Evolutionary conservation across 371 early-diverging fungal genomes (phyloP), one percentile per base, ranked within the genome.

Genomic region (Mycotypha africana): DNA sequence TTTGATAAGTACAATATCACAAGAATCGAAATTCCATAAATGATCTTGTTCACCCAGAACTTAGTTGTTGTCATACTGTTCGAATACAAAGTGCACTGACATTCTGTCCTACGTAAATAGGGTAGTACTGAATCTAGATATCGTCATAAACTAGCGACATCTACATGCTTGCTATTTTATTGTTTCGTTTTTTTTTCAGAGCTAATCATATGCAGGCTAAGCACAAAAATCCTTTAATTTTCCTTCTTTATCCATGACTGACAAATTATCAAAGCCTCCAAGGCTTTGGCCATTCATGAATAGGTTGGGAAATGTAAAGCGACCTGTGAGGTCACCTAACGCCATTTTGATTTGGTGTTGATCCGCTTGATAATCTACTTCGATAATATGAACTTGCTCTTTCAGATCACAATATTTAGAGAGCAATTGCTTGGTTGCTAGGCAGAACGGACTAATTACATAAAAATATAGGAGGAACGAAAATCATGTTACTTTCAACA

Each of bases 361-460:
- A 38, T 74, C 60, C 34, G 31, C 17, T 38, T 60, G 56, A 10
- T 45, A 42, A 62, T 74, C 63, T 1, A 70, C 65, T 50, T 78
- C 75, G 22, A 74, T 38, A 6, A 67, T 49, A 16, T 56, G 20
- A 35, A 56, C 55, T 20, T 49, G 24, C n/a, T 60, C 51, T n/a
- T n/a, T n/a, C n/a, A n/a, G n/a, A n/a, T n/a, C n/a, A 24, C 73
- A 70, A 28, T 67, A 70, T 20, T 59, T 46, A 16, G 60, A 53
- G 16, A 85, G 53, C 12, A 82, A 53, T 37, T 49, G 43, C 40
- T 85, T 85, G 17, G 79, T 80, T 14, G 60, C 51, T 42, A 43
- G 50, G 38, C 79, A 83, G 56, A 72, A 81, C 14, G 71, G 71
- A 47, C 66, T 67, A 34, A 30, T 44, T 14, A 49, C 51, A n/a